Evolutionary conservation across 2,329 filamentous ascomycete genomes (phyloP).

Genomic region (Simplicillium aogashimaense): DNA sequence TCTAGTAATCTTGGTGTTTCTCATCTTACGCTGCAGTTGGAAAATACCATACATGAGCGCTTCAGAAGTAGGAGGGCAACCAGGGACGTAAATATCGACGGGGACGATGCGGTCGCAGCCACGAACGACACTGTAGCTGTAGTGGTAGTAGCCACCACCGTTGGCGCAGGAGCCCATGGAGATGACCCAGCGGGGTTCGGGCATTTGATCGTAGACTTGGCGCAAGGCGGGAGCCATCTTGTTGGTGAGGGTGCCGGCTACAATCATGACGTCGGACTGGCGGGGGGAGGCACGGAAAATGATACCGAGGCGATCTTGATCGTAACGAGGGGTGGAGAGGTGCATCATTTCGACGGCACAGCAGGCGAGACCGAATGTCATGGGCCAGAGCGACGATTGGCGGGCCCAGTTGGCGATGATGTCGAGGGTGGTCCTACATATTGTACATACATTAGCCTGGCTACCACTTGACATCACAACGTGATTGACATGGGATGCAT

Average conservation of each 20-base stretch:
- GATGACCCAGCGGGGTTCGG: slow-evolving; percentile 76
- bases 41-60: slow-evolving; percentile 63
- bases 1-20: slow-evolving; percentile 43
- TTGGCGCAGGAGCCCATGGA: slow-evolving; percentile 82
- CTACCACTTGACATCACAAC: too few species aligned
- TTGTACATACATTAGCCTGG: slow-evolving; percentile 5
- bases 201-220: slow-evolving; percentile 94
- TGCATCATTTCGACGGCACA: slow-evolving; percentile 93
- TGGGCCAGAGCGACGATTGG: slow-evolving; percentile 77
- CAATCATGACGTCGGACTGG: slow-evolving; percentile 89
- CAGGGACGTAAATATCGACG: slow-evolving; percentile 72
- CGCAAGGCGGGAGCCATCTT: slow-evolving; percentile 90
- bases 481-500: too few species aligned
- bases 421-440: slow-evolving; percentile 63
- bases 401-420: slow-evolving; percentile 76
- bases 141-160: slow-evolving; percentile 80
- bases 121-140: slow-evolving; percentile 68
- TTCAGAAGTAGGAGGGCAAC: slow-evolving; percentile 55
- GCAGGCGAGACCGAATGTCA: slow-evolving; percentile 83
- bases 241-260: slow-evolving; percentile 86
- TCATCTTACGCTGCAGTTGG: slow-evolving; percentile 69
- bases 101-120: slow-evolving; percentile 70
- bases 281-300: slow-evolving; percentile 84
- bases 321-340: slow-evolving; percentile 77
- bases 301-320: slow-evolving; percentile 80